A percentile compares a stretch with the other conserved stretches of the same genome.
These are phyloP conservation scores for Nakazawaea sp. DNA, from an alignment of 805 yeast genomes.

Conservation along the genomic window DNA sequence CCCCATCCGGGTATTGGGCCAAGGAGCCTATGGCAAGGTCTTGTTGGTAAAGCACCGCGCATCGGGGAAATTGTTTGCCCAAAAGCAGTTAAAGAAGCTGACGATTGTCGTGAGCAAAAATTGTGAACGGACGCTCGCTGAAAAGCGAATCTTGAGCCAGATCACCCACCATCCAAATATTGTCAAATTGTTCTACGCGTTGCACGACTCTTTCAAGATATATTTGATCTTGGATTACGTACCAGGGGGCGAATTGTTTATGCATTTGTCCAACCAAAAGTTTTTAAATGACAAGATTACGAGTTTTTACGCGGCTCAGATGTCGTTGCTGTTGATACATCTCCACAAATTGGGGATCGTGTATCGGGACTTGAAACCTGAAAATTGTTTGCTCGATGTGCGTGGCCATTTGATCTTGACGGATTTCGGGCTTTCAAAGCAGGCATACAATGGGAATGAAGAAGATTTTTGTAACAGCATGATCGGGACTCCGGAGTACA, in stretches of 20 bases:
- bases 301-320: slow-evolving; percentile 74
- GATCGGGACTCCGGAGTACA: slow-evolving; percentile 76
- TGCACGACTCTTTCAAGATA: slow-evolving; percentile 73
- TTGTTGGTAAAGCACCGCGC: slow-evolving; percentile 60
- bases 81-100: slow-evolving; percentile 80
- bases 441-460: slow-evolving; percentile 24
- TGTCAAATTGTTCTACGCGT: slow-evolving; percentile 74
- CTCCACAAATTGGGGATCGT: slow-evolving; percentile 69
- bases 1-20: slow-evolving; percentile 71
- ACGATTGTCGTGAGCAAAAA: slow-evolving; percentile 58
- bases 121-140: slow-evolving; percentile 75
- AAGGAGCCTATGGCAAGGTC: slow-evolving; percentile 88
- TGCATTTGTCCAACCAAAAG: slow-evolving; percentile 44
- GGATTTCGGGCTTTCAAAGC: slow-evolving; percentile 75
- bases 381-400: slow-evolving; percentile 72
- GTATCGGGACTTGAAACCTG: slow-evolving; percentile 86
- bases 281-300: slow-evolving; percentile 57
- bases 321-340: slow-evolving; percentile 70
- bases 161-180: slow-evolving; percentile 73
- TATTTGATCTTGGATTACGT: slow-evolving; percentile 74
- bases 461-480: slow-evolving; percentile 45
- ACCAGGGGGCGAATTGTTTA: slow-evolving; percentile 83
- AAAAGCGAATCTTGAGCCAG: slow-evolving; percentile 63
- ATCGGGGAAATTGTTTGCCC: slow-evolving; percentile 69
- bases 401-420: slow-evolving; percentile 79